Base-by-base conservation (phyloP, 768 basidiomycete genomes). In the Hebeloma cylindrosporum region DNA sequence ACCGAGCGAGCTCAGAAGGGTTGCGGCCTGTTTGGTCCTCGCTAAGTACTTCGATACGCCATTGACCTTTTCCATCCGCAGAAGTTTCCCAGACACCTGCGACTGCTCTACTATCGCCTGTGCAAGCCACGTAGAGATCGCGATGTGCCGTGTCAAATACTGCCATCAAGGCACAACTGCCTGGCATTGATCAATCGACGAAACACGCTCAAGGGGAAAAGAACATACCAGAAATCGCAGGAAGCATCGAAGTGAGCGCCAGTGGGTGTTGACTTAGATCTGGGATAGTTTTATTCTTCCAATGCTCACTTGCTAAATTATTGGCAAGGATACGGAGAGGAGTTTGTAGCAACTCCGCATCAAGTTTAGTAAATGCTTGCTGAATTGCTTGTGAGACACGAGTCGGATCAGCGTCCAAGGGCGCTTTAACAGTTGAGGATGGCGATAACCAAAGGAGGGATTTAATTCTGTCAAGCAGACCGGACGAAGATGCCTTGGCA, bases 21-120 rank as follows among this genome's bases (percentile, higher is more conserved):
- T 93, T 97, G 53, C 91, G 80, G 28, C 93, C 96, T 5, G 94
- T 97, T 71, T 97, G 94, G 60, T 98, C 96, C 64, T 97, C 93
- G 21, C 80, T 91, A 50, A 99, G 73, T n/a, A 90, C 90, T 61
- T 96, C 92, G 22, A 93, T 87, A 34, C 83, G 79, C 96, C 96
- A 99, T 40, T 72, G 74, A 8, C 89, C 89, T 40, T 74, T 69
- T 3, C 81, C 83, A 50, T 83, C 78, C 2, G 62, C 65, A 3
- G 75, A 74, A 39, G 80, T 76, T 51, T 90, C 83, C 87, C 89
- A 94, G 27, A 91, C 78, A 14, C 96, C 96, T 16, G 95, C 94
- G 5, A 99, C 93, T 9, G 96, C 96, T 36, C 96, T 80, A 60
- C 90, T 88, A 61, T 99, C 96, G 0, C 96, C 96, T 4, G 93